phyloP scores from a whole-genome alignment of 345 rosid species.

The Syzygium aqueum region DNA sequence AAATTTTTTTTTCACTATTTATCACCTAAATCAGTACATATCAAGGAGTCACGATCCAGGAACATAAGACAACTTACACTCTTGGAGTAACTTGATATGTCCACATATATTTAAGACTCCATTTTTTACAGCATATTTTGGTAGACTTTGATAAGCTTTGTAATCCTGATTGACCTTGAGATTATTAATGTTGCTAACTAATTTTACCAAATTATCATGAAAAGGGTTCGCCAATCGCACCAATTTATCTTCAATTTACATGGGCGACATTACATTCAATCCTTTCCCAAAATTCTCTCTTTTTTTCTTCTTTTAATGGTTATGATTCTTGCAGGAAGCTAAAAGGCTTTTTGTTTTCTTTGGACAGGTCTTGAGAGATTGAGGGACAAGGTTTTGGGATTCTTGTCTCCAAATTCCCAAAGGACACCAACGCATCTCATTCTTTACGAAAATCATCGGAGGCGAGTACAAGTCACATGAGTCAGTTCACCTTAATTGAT shows the following conservation, averaged over 20 bases:
- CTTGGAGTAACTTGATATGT: conserved; percentile 68
- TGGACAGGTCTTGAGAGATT: conserved; percentile 47
- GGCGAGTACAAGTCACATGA: conserved; percentile 9
- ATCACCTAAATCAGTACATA: background rate
- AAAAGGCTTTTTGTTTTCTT: background rate
- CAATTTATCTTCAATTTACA: conserved; percentile 70
- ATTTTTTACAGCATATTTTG: background rate
- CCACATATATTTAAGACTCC: background rate
- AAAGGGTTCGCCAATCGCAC: conserved; percentile 59
- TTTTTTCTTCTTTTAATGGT: background rate
- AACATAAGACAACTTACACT: background rate
- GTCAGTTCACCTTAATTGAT: background rate
- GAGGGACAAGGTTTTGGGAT: conserved; percentile 82
- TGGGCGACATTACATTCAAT: conserved; percentile 30
- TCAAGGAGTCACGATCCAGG: background rate
- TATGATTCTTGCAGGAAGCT: background rate
- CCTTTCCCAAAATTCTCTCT: background rate
- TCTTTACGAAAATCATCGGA: conserved; percentile 66
- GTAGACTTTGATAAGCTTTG: background rate
- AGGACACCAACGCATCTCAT: conserved; percentile 70
- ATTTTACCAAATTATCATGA: background rate
- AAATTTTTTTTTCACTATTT: background rate
- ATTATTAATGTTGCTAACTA: background rate
- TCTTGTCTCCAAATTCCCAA: conserved; percentile 76
- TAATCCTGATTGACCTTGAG: background rate